phyloP scores from a whole-genome alignment of 257 asterid species.

The Nicotiana obtusifolia region DNA sequence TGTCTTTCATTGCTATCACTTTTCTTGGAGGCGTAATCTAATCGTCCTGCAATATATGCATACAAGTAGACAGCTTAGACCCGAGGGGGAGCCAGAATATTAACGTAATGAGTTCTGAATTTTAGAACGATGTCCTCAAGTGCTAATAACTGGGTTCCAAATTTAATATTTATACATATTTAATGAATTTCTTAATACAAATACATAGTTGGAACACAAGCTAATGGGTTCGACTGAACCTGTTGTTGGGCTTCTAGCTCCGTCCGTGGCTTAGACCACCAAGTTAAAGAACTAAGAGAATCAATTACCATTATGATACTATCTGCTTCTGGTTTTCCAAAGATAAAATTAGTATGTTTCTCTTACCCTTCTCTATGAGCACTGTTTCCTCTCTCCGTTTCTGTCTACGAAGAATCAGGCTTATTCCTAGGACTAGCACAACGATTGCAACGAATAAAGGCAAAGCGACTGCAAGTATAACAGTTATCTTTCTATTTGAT shows the following conservation, averaged over 20 bases:
- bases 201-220: no score
- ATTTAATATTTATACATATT: no score
- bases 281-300: not conserved
- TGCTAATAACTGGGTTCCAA: no score
- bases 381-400: not conserved
- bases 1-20: not conserved
- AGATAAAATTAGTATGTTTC: not conserved
- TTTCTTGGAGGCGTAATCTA: not conserved
- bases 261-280: not conserved
- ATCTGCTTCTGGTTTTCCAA: not conserved
- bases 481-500: not conserved
- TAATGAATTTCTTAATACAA: no score
- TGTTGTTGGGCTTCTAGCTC: no score
- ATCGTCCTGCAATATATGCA: not conserved
- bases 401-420: not conserved
- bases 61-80: not conserved
- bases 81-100: no score
- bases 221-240: no score
- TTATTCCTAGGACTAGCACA: not conserved
- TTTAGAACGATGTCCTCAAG: no score
- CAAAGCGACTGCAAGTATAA: not conserved
- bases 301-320: not conserved
- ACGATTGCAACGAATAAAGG: not conserved
- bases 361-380: not conserved
- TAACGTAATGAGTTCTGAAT: no score